These are phyloP conservation scores for Clonostachys solani DNA, from an alignment of 2,329 filamentous ascomycete species.

Conservation along the genomic window DNA sequence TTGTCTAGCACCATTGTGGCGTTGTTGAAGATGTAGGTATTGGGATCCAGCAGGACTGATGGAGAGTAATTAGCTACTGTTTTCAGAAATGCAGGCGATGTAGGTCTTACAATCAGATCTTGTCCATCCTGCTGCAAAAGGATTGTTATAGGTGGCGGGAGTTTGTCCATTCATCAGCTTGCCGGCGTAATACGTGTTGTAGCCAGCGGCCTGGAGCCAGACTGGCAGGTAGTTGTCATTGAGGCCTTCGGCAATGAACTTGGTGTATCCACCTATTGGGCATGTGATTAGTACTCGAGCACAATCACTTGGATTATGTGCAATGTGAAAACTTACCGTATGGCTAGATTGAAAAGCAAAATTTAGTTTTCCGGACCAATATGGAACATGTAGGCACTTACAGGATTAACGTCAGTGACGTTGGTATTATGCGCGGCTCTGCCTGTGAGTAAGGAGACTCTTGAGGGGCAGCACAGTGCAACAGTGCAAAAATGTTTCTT, in stretches of 20 bases:
- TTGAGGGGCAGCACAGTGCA: slow-evolving; percentile 4
- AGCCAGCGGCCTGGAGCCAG: slow-evolving; percentile 45
- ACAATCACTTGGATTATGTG: no score
- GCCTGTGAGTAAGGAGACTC: slow-evolving; percentile 5
- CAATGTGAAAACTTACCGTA: no score
- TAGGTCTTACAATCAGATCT: slow-evolving; percentile 50
- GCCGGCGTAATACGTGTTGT: slow-evolving; percentile 48
- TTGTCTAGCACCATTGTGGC: slow-evolving; percentile 58
- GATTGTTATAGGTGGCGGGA: slow-evolving; percentile 40
- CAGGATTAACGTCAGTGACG: slow-evolving; percentile 3
- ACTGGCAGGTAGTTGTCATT: slow-evolving; percentile 43
- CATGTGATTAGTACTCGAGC: no score
- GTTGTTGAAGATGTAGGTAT: slow-evolving; percentile 66
- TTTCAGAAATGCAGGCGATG: no score
- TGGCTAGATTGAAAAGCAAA: no score
- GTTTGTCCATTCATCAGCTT: slow-evolving; percentile 50
- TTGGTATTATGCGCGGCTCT: slow-evolving; percentile 5
- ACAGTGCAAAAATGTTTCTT: slow-evolving; percentile 50
- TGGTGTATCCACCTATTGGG: slow-evolving; percentile 31
- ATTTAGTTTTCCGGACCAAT: no score
- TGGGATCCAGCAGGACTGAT: slow-evolving; percentile 58
- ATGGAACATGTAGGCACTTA: no score
- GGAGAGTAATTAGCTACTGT: no score
- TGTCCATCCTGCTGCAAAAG: slow-evolving; percentile 50
- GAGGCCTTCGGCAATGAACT: slow-evolving; percentile 42